Conservation (phyloP, 1,139 yeast species). For the Suhomyces ambrosiae region DNA sequence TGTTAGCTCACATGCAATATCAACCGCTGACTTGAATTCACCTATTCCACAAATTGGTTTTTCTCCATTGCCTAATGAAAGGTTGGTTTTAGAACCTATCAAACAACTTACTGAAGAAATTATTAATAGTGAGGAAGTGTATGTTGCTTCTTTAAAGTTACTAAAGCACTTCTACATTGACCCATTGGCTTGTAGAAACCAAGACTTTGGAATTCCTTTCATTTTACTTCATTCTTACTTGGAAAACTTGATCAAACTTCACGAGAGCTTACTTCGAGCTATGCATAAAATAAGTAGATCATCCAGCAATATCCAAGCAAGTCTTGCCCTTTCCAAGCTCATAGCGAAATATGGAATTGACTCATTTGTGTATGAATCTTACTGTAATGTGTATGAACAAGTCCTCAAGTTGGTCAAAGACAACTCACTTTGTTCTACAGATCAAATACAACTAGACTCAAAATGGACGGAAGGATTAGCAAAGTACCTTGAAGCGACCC, state of each 20-base stretch:
- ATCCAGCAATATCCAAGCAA: conserved; percentile 1
- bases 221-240: conserved; percentile 24
- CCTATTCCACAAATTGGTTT: conserved; percentile 18
- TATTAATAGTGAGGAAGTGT: conserved; percentile 48
- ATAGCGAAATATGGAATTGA: conserved; percentile 31
- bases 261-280: conserved; percentile 13
- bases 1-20: background rate
- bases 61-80: conserved; percentile 11
- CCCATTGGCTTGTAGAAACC: conserved; percentile 26
- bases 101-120: conserved; percentile 47
- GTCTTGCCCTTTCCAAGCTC: conserved; percentile 20
- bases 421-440: conserved; percentile 13
- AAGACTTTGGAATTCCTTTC: conserved; percentile 32
- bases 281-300: conserved; percentile 2
- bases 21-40: conserved; percentile 8
- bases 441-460: conserved; percentile 12
- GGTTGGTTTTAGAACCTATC: conserved; percentile 14
- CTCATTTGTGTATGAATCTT: conserved; percentile 40
- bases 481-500: conserved; percentile 45
- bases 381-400: conserved; percentile 43
- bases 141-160: conserved; percentile 44
- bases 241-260: conserved; percentile 26
- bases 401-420: conserved; percentile 37
- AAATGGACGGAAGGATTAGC: conserved; percentile 30
- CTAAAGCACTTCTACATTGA: conserved; percentile 41